Evolutionary conservation across 306 rosid genomes (phyloP).

Genomic region (Sphenostylis stenocarpa): DNA sequence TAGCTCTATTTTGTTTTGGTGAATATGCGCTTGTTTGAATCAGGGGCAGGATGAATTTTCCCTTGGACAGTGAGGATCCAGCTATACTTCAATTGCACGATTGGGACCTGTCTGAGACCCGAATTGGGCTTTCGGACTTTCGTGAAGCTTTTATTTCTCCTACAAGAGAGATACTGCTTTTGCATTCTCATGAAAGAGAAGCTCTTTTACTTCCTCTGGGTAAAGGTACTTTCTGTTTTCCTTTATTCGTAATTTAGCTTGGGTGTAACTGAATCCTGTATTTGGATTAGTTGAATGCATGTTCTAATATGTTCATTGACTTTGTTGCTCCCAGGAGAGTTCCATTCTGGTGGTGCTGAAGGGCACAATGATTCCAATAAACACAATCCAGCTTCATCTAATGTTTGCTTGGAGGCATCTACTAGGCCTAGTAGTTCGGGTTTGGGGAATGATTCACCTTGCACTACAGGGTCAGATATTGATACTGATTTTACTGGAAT

Average conservation of each 20-base stretch:
- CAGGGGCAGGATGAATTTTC: conserved; percentile 58
- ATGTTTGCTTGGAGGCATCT: conserved; percentile 37
- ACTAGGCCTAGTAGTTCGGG: conserved; percentile 37
- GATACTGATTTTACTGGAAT: conserved; percentile 42
- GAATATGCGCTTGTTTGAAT: conserved; percentile 16
- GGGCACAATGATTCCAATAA: conserved; percentile 30
- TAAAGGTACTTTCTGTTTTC: conserved; percentile 45
- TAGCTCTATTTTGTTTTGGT: not conserved
- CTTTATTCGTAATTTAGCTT: conserved; percentile 4
- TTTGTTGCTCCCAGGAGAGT: conserved; percentile 53
- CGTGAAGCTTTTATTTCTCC: conserved; percentile 90
- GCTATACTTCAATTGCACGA: conserved; percentile 72
- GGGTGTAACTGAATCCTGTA: not conserved
- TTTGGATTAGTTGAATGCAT: conserved; percentile 6
- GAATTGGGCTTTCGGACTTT: conserved; percentile 62
- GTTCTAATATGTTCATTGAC: conserved; percentile 18
- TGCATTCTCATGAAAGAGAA: conserved; percentile 67
- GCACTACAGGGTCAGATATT: conserved; percentile 49
- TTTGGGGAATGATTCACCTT: conserved; percentile 46
- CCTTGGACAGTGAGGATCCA: conserved; percentile 52
- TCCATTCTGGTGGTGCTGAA: conserved; percentile 33
- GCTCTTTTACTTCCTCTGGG: conserved; percentile 80
- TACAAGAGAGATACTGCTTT: conserved; percentile 61
- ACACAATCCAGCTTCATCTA: conserved; percentile 40
- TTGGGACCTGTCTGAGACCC: conserved; percentile 65